Conservation (phyloP, 2,329 filamentous ascomycete species). For the Pyrenochaeta sp. region DNA sequence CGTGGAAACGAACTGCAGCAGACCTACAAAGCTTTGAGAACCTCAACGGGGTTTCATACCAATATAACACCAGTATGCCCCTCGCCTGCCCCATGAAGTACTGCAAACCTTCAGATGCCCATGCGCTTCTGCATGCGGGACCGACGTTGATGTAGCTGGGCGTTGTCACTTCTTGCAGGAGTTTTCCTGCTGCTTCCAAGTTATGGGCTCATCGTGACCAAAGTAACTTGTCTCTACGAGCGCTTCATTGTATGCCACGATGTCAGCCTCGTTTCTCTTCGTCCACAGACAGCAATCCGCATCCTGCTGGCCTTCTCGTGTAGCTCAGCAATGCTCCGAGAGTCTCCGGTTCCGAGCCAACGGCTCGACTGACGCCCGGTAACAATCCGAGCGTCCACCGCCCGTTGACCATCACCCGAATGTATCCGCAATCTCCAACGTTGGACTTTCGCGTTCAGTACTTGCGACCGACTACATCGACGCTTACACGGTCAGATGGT, state of each 20-base stretch:
- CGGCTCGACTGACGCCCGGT: not conserved
- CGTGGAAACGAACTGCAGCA: no score
- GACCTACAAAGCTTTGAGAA: no score
- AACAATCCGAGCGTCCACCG: not conserved
- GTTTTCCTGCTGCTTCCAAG: constrained; percentile 30
- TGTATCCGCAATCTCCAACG: constrained; percentile 1
- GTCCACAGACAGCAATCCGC: constrained; percentile 47
- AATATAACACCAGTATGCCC: no score
- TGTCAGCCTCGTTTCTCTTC: constrained; percentile 32
- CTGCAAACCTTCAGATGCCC: no score
- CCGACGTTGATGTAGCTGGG: not conserved
- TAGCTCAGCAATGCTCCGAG: not conserved
- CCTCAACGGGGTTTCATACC: no score
- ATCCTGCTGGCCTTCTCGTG: not conserved
- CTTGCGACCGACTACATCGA: constrained; percentile 11
- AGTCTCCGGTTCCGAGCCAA: not conserved
- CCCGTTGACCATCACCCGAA: not conserved
- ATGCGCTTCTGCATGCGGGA: not conserved
- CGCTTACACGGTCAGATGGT: constrained; percentile 1
- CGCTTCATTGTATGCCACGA: constrained; percentile 35
- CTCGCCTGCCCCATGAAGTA: no score
- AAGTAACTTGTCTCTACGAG: constrained; percentile 42
- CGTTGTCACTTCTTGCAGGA: not conserved
- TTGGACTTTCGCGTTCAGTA: constrained; percentile 1
- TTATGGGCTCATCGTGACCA: constrained; percentile 29